A percentile compares a stretch with the other conserved stretches of the same genome.
Evolutionary conservation across 495 filamentous ascomycete genomes (phyloP).

Genomic region (Cenococcum geophilum): DNA sequence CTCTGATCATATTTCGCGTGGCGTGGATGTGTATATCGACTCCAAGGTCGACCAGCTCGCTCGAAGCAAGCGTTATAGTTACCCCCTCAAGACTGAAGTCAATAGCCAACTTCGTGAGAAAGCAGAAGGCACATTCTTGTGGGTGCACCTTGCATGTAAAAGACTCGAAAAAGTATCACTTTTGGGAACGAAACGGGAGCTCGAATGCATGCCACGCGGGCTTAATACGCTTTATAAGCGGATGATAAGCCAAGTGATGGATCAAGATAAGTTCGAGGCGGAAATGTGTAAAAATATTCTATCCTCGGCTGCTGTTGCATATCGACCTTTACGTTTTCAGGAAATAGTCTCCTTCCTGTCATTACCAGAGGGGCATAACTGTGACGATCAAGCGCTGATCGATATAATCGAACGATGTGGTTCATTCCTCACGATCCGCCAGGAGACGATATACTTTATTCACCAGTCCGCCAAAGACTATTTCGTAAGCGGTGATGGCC

Average conservation of each 20-base stretch:
- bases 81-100: slow-evolving; percentile 4
- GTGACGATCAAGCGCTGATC: background rate
- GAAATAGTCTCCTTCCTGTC: background rate
- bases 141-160: slow-evolving; percentile 1
- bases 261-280: background rate
- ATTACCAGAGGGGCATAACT: background rate
- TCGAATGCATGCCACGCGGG: background rate
- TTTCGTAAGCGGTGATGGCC: background rate
- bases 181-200: background rate
- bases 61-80: background rate
- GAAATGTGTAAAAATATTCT: background rate
- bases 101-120: slow-evolving; percentile 5
- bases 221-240: background rate
- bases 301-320: background rate
- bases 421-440: background rate
- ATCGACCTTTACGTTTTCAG: background rate
- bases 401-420: background rate
- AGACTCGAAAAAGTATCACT: slow-evolving; percentile 1
- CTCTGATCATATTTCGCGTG: slow-evolving; percentile 16
- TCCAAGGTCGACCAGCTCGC: slow-evolving; percentile 9
- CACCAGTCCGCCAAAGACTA: slow-evolving; percentile 2
- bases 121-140: slow-evolving; percentile 13
- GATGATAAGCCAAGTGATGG: background rate
- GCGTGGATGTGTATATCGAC: slow-evolving; percentile 31
- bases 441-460: background rate